These are phyloP conservation scores for Aspergillus candidus DNA, from an alignment of 2,329 filamentous ascomycete species.

Conservation along the genomic window DNA sequence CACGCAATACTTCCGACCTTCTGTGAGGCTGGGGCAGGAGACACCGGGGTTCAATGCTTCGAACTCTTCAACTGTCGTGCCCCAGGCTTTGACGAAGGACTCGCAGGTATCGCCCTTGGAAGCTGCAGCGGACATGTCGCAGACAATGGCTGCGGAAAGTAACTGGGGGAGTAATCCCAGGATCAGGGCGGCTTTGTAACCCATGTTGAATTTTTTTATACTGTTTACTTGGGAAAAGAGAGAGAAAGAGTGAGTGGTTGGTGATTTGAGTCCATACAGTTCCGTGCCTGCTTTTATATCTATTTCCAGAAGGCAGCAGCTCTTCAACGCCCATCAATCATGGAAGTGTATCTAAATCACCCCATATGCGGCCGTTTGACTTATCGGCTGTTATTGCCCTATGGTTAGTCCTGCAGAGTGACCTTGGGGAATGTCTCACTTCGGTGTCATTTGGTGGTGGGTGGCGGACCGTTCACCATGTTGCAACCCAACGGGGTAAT, in stretches of 20 bases:
- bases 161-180: constrained; percentile 6
- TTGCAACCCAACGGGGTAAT: too few species aligned
- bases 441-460: too few species aligned
- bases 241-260: not conserved
- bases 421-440: too few species aligned
- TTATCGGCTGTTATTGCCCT: too few species aligned
- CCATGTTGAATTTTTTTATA: not conserved
- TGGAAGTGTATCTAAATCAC: too few species aligned
- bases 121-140: constrained; percentile 7
- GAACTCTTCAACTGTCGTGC: constrained; percentile 15
- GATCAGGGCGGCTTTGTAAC: constrained; percentile 3
- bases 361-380: too few species aligned
- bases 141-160: constrained; percentile 5
- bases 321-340: too few species aligned
- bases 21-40: constrained; percentile 16
- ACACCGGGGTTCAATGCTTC: constrained; percentile 21
- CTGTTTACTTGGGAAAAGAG: not conserved
- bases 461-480: too few species aligned
- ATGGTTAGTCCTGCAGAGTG: too few species aligned
- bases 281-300: not conserved
- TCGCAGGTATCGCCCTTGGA: constrained; percentile 22
- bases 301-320: too few species aligned
- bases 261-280: not conserved
- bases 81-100: constrained; percentile 21
- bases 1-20: constrained; percentile 8